Percentiles rank a stretch among this genome's conserved stretches.
These are phyloP conservation scores for Aegilops bicornis DNA, from an alignment of 176 grass and related monocot species.

Conservation along the genomic window DNA sequence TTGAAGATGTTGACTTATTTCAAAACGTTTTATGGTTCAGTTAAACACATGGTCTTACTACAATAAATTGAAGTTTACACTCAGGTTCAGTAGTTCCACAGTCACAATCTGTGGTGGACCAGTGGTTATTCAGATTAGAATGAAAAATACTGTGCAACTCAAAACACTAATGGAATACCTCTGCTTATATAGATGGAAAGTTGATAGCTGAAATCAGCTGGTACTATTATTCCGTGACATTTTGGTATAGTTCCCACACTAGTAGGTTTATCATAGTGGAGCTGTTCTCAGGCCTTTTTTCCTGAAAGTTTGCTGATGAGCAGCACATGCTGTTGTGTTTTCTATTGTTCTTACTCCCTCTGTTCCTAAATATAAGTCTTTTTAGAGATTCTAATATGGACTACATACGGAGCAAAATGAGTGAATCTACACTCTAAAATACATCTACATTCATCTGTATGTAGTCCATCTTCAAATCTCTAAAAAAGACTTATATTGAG, in stretches of 20 bases:
- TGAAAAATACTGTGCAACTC: conserved; percentile 6
- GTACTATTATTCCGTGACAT: too few species aligned
- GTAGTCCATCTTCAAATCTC: too few species aligned
- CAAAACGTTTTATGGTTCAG: background rate
- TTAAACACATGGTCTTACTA: conserved; percentile 13
- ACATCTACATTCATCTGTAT: too few species aligned
- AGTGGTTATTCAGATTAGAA: conserved; percentile 18
- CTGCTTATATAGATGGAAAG: background rate
- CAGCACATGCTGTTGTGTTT: background rate
- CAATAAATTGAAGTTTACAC: background rate
- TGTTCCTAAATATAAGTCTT: too few species aligned
- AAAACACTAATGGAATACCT: background rate
- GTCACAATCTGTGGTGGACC: background rate
- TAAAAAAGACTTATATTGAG: too few species aligned
- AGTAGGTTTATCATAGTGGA: background rate
- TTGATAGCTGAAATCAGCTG: too few species aligned
- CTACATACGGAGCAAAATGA: too few species aligned
- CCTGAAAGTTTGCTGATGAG: background rate
- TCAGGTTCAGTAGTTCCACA: background rate
- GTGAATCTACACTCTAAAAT: too few species aligned
- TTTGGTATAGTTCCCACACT: background rate
- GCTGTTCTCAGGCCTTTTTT: background rate
- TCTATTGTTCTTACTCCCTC: background rate
- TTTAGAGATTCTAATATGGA: too few species aligned
- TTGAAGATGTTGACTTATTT: conserved; percentile 6